These are phyloP conservation scores for Byssothecium circinans DNA, from an alignment of 2,329 filamentous ascomycete genomes.

Conservation along the genomic window DNA sequence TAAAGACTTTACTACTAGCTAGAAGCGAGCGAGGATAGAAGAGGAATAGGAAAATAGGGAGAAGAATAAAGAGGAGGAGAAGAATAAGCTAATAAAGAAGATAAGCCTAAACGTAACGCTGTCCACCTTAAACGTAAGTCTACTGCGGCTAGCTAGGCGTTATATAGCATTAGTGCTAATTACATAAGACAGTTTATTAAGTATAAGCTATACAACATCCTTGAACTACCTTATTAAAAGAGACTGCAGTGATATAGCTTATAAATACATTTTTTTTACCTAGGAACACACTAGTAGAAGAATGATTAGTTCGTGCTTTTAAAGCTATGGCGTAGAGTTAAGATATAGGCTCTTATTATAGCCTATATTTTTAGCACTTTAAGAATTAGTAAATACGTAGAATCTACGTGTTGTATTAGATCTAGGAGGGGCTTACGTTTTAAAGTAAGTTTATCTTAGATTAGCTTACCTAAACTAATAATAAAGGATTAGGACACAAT, in stretches of 20 bases:
- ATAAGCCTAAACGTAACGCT: constrained; percentile 15
- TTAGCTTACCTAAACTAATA: constrained; percentile 11
- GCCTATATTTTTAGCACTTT: constrained; percentile 6
- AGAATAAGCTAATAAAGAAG: constrained; percentile 10
- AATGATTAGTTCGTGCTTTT: constrained; percentile 13
- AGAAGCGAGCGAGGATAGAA: constrained; percentile 14
- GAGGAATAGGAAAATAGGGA: constrained; percentile 11
- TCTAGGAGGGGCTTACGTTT: constrained; percentile 10
- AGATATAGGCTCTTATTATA: constrained; percentile 12
- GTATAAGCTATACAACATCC: constrained; percentile 11
- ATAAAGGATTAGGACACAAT: constrained; percentile 10
- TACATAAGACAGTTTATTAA: constrained; percentile 13
- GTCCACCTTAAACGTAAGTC: constrained; percentile 14
- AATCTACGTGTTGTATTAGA: constrained; percentile 7
- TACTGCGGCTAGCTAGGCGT: constrained; percentile 9
- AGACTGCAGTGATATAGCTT: constrained; percentile 11
- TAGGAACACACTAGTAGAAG: constrained; percentile 11
- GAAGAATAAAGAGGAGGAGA: constrained; percentile 10
- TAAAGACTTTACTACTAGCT: constrained; percentile 12
- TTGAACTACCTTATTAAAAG: constrained; percentile 9
- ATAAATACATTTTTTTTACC: constrained; percentile 15
- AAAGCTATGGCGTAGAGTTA: constrained; percentile 10
- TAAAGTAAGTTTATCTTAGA: constrained; percentile 9
- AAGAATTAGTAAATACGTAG: constrained; percentile 10
- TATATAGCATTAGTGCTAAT: constrained; percentile 15